Evolutionary conservation across 305 asterid species (phyloP), one percentile per base, ranked within the genome.

Genomic region (Fraxinus paxiana): DNA sequence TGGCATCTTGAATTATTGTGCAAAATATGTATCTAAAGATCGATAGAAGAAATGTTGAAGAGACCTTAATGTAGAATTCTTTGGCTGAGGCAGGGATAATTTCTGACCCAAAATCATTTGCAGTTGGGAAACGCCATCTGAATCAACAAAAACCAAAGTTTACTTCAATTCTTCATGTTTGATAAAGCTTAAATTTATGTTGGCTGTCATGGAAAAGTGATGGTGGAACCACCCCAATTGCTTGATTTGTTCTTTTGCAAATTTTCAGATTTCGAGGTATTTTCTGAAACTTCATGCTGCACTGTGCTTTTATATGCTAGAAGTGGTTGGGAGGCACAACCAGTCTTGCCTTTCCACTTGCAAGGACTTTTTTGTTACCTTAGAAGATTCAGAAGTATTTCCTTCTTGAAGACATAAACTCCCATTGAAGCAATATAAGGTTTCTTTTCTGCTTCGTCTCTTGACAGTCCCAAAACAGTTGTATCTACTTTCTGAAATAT

Each of bases 371-470:
- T 26, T 63, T 65, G 18, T 72, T 87, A 90, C 98, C 98, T 92
- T 87, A 93, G 79, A 80, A 91, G 94, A 86, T 93, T 95, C 79
- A 95, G 83, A 89, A 95, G 98, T 84, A 93, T 92, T n/a, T 95
- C 98, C 88, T 95, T 93, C 88, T 92, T 95, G 83, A 95, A 95
- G 88, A 95, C 94, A 71, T 95, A 95, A 74, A 95, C 97, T 83
- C 98, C 98, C 98, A 95, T 95, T n/a, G 98, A 95, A 84, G 98
- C 98, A 81, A 93, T 93, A 63, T 90, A 95, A 80, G 99, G 99
- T 81, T 93, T 95, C 92, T 91, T 86, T 73, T 85, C 84, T 70
- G 98, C 98, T 85, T 95, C 98, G 1, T 91, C 98, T 83, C 38
- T 88, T 3, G 98, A 90, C 48, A 95, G 92, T 56, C 99, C 98